phyloP scores from a whole-genome alignment of 345 rosid species.

The Hibiscus trionum region DNA sequence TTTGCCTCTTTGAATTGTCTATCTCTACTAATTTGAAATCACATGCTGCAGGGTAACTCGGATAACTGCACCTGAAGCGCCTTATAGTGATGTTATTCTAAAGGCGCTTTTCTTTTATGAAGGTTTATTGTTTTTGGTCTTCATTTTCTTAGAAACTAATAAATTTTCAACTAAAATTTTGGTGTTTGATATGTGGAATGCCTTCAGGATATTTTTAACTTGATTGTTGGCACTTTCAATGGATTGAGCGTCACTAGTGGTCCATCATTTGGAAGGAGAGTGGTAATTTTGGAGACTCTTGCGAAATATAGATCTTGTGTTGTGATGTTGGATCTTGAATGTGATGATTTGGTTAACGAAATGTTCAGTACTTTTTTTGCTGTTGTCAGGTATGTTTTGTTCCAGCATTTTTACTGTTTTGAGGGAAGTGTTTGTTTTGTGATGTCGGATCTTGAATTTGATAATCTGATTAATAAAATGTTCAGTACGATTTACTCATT shows the following conservation, averaged over 20 bases:
- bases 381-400: conserved; percentile 74
- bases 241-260: conserved; percentile 75
- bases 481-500: conserved; percentile 35
- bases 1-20: too few relatives aligned
- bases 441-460: conserved; percentile 96
- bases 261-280: conserved; percentile 92
- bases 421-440: conserved; percentile 25
- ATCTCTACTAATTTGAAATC: too few relatives aligned
- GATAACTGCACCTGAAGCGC: conserved; percentile 96
- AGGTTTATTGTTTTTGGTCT: conserved; percentile 10
- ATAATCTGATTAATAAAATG: conserved; percentile 79
- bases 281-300: conserved; percentile 84
- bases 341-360: conserved; percentile 80
- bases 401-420: background rate
- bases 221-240: conserved; percentile 76
- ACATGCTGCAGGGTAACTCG: too few relatives aligned
- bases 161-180: conserved; percentile 12
- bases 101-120: conserved; percentile 43
- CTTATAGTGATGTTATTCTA: conserved; percentile 70
- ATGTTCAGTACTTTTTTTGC: conserved; percentile 83
- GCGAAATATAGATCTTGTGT: conserved; percentile 94
- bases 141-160: background rate
- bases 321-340: conserved; percentile 97
- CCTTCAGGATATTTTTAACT: conserved; percentile 74
- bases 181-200: conserved; percentile 11